Conservation (phyloP, 192 early-diverging fungal genomes). For the Coemansia sp. region DNA sequence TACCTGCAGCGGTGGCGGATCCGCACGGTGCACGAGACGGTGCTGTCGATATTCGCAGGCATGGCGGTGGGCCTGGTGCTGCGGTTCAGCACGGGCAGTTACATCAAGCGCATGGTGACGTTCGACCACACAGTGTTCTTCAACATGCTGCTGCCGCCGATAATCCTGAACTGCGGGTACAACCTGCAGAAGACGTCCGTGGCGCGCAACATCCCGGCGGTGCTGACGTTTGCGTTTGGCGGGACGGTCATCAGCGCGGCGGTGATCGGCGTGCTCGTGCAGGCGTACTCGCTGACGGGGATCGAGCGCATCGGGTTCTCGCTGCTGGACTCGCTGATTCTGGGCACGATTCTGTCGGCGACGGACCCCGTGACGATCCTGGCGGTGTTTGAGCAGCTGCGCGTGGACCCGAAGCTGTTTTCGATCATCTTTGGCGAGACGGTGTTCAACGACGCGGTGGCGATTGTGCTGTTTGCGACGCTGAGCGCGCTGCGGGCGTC, state of each 20-base stretch:
- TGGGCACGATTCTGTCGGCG: constrained; percentile 92
- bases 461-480: constrained; percentile 93
- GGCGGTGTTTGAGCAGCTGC: constrained; percentile 89
- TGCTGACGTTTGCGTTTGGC: constrained; percentile 89
- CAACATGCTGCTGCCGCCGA: constrained; percentile 94
- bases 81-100: constrained; percentile 47
- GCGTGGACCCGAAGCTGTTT: constrained; percentile 92
- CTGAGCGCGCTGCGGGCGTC: constrained; percentile 65
- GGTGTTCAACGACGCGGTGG: constrained; percentile 94
- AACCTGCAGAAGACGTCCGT: constrained; percentile 87
- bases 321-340: constrained; percentile 90
- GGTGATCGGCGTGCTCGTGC: constrained; percentile 78
- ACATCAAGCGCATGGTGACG: constrained; percentile 78
- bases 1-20: constrained; percentile 84
- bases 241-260: constrained; percentile 92
- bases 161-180: constrained; percentile 96
- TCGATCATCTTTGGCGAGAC: constrained; percentile 97
- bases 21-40: constrained; percentile 91
- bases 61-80: constrained; percentile 51
- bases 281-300: constrained; percentile 67
- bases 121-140: constrained; percentile 93
- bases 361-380: constrained; percentile 97
- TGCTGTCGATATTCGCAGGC: constrained; percentile 91
- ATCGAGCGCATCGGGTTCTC: constrained; percentile 69
- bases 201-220: constrained; percentile 85